Evolutionary conservation across 176 grass and related monocot genomes (phyloP).

Genomic region (Panicum miliaceum): DNA sequence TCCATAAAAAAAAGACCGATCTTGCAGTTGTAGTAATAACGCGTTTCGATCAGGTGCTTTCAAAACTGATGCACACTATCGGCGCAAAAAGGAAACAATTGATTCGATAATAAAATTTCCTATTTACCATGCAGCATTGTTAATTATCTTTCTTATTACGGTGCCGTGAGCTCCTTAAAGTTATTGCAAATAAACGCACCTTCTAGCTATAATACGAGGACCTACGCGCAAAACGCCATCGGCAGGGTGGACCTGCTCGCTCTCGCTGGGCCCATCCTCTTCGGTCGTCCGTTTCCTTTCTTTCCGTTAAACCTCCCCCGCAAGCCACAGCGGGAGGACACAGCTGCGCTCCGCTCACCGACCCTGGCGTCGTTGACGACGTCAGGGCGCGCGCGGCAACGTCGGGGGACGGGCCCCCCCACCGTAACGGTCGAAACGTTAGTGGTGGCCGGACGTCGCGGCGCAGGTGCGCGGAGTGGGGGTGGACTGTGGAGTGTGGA

Average conservation of each 20-base stretch:
- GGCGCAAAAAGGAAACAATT: constrained; percentile 12
- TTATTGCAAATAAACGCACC: not conserved
- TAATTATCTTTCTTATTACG: not conserved
- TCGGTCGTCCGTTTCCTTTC: not conserved
- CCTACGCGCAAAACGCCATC: not conserved
- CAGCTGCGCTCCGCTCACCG: not conserved
- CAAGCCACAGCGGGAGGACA: constrained; percentile 26
- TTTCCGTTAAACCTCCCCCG: not conserved
- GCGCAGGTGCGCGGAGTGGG: constrained; percentile 12
- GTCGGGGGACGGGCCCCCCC: not conserved
- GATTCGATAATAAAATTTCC: not conserved
- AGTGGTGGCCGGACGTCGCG: constrained; percentile 13
- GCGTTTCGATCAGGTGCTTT: not conserved
- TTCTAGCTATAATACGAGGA: not conserved
- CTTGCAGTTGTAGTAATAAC: not conserved
- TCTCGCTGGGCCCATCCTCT: not conserved
- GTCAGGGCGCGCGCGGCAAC: constrained; percentile 32
- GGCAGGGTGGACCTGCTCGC: constrained; percentile 1
- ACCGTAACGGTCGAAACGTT: constrained; percentile 48
- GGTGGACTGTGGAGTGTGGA: not conserved
- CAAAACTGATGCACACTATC: not conserved
- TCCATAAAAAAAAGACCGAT: not conserved
- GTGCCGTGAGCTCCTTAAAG: not conserved
- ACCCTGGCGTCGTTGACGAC: constrained; percentile 33
- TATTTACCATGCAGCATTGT: not conserved